Percentiles rank a stretch among this genome's conserved stretches.
Conservation (phyloP, 228 moss, liverwort and hornwort species). For the Sphagnum fallax region DNA sequence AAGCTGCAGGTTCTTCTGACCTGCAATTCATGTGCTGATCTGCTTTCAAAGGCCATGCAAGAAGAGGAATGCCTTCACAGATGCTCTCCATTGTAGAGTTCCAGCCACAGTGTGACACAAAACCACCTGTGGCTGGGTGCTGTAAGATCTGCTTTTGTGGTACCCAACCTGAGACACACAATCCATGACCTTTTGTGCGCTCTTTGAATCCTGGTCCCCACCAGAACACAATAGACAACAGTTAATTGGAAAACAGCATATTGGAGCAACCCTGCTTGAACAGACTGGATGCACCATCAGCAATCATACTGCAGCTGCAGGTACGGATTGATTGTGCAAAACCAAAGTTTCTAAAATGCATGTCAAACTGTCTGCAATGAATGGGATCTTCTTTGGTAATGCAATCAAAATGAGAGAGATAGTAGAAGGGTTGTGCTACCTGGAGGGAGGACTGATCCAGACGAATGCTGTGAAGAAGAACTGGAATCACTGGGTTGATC, state of each 20-base stretch:
- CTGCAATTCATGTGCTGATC: constrained; percentile 56
- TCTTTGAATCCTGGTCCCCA: constrained; percentile 23
- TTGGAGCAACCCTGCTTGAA: not conserved
- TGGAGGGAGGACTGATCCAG: too few species aligned
- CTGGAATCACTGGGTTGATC: too few species aligned
- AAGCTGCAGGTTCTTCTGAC: constrained; percentile 13
- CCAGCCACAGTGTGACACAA: constrained; percentile 58
- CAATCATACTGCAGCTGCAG: not conserved
- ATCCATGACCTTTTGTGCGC: constrained; percentile 26
- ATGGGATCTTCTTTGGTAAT: too few species aligned
- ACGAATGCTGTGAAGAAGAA: too few species aligned
- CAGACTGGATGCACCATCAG: not conserved
- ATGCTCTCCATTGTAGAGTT: constrained; percentile 46
- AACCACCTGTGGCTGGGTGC: constrained; percentile 26
- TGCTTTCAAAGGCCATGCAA: constrained; percentile 33
- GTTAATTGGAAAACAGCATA: not conserved
- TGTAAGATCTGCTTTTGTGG: constrained; percentile 31
- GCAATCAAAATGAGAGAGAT: too few species aligned
- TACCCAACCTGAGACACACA: constrained; percentile 15
- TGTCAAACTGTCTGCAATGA: not conserved
- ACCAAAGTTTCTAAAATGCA: not conserved
- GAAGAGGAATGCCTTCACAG: constrained; percentile 30
- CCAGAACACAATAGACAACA: not conserved
- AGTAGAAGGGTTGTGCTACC: too few species aligned
- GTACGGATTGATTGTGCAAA: not conserved